Evolutionary conservation across 768 basidiomycete species (phyloP), one percentile per base, ranked within the genome.

Genomic region (Xerocomellus chrysenteron): DNA sequence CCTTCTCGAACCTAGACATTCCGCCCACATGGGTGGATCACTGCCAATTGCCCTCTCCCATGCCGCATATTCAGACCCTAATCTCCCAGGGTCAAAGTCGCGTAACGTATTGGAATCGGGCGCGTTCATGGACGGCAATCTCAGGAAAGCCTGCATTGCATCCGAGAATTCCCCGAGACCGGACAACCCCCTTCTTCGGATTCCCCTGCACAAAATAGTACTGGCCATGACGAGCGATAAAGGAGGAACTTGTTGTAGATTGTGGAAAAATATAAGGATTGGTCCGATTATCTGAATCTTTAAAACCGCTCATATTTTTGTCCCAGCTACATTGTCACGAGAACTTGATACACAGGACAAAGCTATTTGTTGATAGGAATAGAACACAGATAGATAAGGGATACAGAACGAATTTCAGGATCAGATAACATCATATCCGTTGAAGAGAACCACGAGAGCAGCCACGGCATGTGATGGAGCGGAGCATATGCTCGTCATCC

Each of bases 371-470:
- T 8, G 37, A 39, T n/a, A 32, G 19, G 30, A 44, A 33, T 5
- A 24, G 14, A 10, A 42, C 9, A 43, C 35, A n/a, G 8, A 13
- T 10, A 17, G 32, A 41, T 35, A 37, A 13, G 35, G 17, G 42
- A 43, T 54, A 65, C 63, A 65, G 32, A 52, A 40, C 46, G 1
- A 57, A 44, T 14, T 8, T 21, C 1, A 16, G 21, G 16, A 42
- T 26, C 17, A 41, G 5, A n/a, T 33, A 17, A 13, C n/a, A 11
- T 46, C 6, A 42, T 40, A 10, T 32, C 8, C 21, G 13, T 39
- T 24, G 33, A 42, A 26, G 50, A 16, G 26, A 39, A 32, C 12
- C 10, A 14, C 16, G 14, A 37, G 28, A 17, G 35, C 39, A 35
- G 32, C 30, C 44, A 52, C 46, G 32, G 19, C 6, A 37, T 6